Percentiles rank a stretch among this genome's conserved stretches.
Evolutionary conservation across 208 protist species (phyloP).

Genomic region (Leishmania amazonensis): DNA sequence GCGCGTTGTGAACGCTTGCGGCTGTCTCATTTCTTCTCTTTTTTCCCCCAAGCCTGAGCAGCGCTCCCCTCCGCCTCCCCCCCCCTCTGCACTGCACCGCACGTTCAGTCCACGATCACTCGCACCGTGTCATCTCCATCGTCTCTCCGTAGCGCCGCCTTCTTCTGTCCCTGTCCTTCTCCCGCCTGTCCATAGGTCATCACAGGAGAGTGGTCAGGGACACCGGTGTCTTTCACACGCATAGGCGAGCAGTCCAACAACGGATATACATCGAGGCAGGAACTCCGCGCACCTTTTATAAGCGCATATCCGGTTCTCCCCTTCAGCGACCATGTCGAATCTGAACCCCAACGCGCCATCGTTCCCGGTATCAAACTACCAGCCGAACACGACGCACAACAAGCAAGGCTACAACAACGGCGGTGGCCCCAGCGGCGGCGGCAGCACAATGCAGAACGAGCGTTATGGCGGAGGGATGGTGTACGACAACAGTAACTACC

Average conservation of each 20-base stretch:
- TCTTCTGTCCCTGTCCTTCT: background rate
- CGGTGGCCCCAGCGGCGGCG: conserved; percentile 1
- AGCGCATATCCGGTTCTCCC: conserved; percentile 1
- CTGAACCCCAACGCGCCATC: conserved; percentile 35
- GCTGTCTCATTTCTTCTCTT: background rate
- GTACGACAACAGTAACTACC: conserved; percentile 28
- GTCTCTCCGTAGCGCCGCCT: background rate
- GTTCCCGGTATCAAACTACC: conserved; percentile 14
- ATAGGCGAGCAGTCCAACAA: background rate
- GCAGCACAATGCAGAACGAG: conserved; percentile 22
- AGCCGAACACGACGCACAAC: conserved; percentile 10
- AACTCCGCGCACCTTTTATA: background rate
- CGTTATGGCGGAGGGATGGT: conserved; percentile 17
- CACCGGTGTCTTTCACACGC: background rate
- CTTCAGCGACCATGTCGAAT: conserved; percentile 23
- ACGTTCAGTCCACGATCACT: background rate
- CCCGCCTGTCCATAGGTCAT: background rate
- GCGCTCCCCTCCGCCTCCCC: background rate
- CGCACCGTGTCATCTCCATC: background rate
- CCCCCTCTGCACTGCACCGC: background rate
- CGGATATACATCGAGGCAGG: background rate
- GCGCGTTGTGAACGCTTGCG: background rate
- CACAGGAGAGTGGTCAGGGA: background rate
- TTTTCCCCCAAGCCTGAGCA: background rate
- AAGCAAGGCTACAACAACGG: conserved; percentile 24